phyloP scores from a whole-genome alignment of 2,329 filamentous ascomycete species.

The Ophiostoma perfectum region DNA sequence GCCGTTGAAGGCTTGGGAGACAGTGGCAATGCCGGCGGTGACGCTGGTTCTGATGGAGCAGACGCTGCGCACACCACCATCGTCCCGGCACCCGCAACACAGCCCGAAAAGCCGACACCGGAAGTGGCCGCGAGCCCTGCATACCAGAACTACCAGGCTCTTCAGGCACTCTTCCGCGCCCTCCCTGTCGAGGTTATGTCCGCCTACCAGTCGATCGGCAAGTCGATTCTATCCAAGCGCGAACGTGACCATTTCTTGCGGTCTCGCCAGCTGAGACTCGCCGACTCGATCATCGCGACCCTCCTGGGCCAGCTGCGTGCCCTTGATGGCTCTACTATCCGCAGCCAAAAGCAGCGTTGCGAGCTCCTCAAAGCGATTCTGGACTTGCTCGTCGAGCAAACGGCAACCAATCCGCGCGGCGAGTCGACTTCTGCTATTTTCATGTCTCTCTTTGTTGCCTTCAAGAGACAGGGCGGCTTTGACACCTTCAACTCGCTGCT shows the following conservation, averaged over 20 bases:
- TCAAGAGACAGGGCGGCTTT: constrained; percentile 76
- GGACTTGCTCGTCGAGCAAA: constrained; percentile 69
- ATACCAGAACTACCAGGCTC: constrained; percentile 69
- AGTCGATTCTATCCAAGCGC: constrained; percentile 69
- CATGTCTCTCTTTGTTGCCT: constrained; percentile 76
- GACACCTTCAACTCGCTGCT: constrained; percentile 68
- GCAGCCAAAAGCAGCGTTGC: constrained; percentile 75
- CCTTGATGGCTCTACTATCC: constrained; percentile 44
- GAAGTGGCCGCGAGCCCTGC: constrained; percentile 38
- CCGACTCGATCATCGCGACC: constrained; percentile 63
- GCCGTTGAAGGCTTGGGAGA: not conserved
- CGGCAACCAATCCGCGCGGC: constrained; percentile 44
- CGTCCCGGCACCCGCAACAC: not conserved
- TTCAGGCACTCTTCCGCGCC: constrained; percentile 71
- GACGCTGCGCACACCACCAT: not conserved
- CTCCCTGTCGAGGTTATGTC: constrained; percentile 75
- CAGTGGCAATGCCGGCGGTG: not conserved
- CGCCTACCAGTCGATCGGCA: constrained; percentile 81
- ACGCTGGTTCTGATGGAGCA: not conserved
- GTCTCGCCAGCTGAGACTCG: constrained; percentile 50
- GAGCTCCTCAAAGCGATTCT: constrained; percentile 72
- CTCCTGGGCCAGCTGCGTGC: constrained; percentile 61
- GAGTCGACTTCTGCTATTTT: constrained; percentile 45
- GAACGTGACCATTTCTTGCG: constrained; percentile 58
- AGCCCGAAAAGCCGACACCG: constrained; percentile 39